Evolutionary conservation across 495 filamentous ascomycete genomes (phyloP).

Genomic region (Lasiosphaeris hirsuta): DNA sequence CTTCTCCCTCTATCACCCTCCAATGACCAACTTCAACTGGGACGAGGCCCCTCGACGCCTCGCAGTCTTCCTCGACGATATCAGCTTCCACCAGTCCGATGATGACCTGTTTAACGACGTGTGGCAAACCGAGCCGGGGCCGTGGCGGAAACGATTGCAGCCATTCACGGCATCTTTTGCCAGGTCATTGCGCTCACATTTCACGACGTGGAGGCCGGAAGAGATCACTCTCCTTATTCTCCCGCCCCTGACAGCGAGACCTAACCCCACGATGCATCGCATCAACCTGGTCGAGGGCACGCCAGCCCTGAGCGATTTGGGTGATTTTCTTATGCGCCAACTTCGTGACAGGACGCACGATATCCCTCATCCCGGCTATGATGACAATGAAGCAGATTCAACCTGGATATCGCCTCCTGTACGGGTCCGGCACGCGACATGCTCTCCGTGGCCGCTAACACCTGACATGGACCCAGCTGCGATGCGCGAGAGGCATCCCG

Average conservation of each 20-base stretch:
- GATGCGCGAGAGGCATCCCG: background rate
- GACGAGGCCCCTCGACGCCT: background rate
- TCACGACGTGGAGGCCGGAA: too few relatives aligned
- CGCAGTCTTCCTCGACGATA: background rate
- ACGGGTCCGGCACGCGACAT: background rate
- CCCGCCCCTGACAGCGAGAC: background rate
- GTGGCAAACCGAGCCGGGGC: background rate
- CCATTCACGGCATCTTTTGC: background rate
- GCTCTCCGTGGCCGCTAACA: background rate
- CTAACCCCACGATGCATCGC: background rate
- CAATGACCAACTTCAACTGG: background rate
- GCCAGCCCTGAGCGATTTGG: background rate
- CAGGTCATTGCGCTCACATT: background rate
- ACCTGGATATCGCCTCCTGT: background rate
- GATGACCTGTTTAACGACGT: background rate
- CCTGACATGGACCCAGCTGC: background rate
- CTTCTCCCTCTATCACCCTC: background rate
- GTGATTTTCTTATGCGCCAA: background rate
- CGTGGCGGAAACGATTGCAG: background rate
- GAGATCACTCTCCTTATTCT: background rate
- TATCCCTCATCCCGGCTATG: too few relatives aligned
- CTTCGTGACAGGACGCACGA: too few relatives aligned
- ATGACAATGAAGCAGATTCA: too few relatives aligned
- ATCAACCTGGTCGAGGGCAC: background rate
- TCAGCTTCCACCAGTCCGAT: slow-evolving; percentile 1